Base-by-base conservation (phyloP, 23 red algal species). In the Agarophyton chilense region DNA sequence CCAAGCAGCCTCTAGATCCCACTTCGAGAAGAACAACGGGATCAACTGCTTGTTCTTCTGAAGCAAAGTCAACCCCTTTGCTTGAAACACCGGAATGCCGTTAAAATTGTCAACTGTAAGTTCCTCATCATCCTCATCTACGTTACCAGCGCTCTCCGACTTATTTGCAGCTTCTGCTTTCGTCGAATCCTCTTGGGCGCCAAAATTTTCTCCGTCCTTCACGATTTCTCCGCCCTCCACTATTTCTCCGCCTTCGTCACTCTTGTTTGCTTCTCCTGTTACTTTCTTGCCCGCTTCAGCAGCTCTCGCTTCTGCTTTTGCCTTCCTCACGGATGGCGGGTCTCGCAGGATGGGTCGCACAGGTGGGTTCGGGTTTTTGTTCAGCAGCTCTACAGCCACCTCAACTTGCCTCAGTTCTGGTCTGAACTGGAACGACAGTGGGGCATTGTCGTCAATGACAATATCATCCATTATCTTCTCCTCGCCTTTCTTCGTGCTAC, bases 31-130 rank as follows among this genome's bases (percentile, higher is more conserved):
- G 83, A 99, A 99, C 25, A 99, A 93, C 38, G 97, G 97, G 49
- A 99, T 89, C 34, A 89, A 56, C 66, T 96, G 97, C 70, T 94
- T 86, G 72, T 95, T 89, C 79, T 93, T 91, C 54, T 94, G 97
- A 34, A 99, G 54, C 17, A 99, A 75, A 44, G 97, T 99, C 33
- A 99, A 53, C 10, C 97, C 97, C 65, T 94, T 96, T 16, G 97
- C 97, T 79, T 99, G 97, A 64, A 99, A 99, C 75, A 99, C 82
- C 18, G 97, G 97, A 81, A 99, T 99, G 7, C 97, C 97, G 60
- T 96, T 99, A 42, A 99, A 99, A 52, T 99, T 99, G 31, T 99
- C 97, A 16, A 95, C 93, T 8, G 97, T 99, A 35, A 99, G 85
- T 72, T 96, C 97, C 31, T 93, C 96, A 49, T 95, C 89, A 0